Evolutionary conservation across 2,329 filamentous ascomycete species (phyloP).

Genomic region (Alternaria sp.): DNA sequence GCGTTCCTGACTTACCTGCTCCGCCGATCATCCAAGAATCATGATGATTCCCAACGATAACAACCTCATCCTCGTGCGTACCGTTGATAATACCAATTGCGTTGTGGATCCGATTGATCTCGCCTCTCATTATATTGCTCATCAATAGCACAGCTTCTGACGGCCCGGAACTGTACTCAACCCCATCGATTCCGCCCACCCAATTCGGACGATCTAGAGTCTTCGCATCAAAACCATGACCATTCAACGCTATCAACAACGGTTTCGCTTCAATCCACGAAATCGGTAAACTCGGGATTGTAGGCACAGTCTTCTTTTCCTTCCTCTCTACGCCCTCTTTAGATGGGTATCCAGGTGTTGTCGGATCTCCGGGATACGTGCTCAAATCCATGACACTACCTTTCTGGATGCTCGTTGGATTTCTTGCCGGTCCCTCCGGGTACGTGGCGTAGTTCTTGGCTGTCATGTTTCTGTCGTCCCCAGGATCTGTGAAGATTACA

Average conservation of each 20-base stretch:
- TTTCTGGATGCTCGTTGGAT: slow-evolving; percentile 53
- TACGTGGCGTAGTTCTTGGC: slow-evolving; percentile 41
- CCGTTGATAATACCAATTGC: slow-evolving; percentile 71
- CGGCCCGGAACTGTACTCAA: slow-evolving; percentile 41
- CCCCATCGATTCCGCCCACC: slow-evolving; percentile 39
- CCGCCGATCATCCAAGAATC: slow-evolving; percentile 63
- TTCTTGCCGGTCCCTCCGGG: slow-evolving; percentile 35
- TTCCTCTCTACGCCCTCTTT: slow-evolving; percentile 80
- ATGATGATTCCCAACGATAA: slow-evolving; percentile 60
- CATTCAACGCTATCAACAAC: slow-evolving; percentile 80
- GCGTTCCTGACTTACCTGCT: slow-evolving; percentile 33
- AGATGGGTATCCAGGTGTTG: slow-evolving; percentile 71
- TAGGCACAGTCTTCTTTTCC: slow-evolving; percentile 63
- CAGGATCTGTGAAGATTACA: slow-evolving; percentile 54
- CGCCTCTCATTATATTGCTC: slow-evolving; percentile 78
- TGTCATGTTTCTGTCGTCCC: slow-evolving; percentile 47
- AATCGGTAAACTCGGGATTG: slow-evolving; percentile 84
- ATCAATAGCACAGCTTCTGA: slow-evolving; percentile 55
- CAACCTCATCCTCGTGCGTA: slow-evolving; percentile 62
- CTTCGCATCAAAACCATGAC: slow-evolving; percentile 68
- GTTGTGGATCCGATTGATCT: slow-evolving; percentile 78
- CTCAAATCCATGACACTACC: slow-evolving; percentile 65
- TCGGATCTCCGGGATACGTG: slow-evolving; percentile 56
- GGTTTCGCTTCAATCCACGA: slow-evolving; percentile 85
- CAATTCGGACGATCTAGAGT: slow-evolving; percentile 46